Evolutionary conservation across 352 stramenopile species (phyloP).

Genomic region (Pilasporangium apinafurcum): DNA sequence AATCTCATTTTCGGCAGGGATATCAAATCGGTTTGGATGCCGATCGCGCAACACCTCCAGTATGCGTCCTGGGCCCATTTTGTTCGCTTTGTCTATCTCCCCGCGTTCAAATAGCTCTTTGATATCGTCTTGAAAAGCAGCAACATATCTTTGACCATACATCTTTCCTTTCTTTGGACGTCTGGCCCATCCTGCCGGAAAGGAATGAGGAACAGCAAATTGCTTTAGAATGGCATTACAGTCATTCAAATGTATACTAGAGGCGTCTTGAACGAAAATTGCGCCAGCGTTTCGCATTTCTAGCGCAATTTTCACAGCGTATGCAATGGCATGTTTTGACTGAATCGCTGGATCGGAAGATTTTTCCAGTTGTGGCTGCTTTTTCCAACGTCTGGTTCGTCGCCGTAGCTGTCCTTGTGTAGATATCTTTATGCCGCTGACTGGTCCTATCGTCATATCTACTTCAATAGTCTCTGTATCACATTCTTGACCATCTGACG

Average conservation of each 20-base stretch:
- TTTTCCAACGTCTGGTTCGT: neutral
- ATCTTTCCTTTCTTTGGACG: neutral
- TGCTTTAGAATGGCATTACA: neutral
- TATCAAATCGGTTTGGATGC: slow-evolving; percentile 2
- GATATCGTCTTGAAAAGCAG: neutral
- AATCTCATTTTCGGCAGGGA: slow-evolving; percentile 6
- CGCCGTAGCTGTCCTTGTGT: neutral
- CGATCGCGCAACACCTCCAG: neutral
- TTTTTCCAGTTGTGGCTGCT: neutral
- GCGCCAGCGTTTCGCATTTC: no score
- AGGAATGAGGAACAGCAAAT: neutral
- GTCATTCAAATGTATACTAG: no score
- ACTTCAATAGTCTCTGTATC: no score
- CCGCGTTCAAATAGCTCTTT: neutral
- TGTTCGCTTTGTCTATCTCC: neutral
- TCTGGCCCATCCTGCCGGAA: neutral
- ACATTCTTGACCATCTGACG: no score
- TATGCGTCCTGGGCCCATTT: slow-evolving; percentile 4
- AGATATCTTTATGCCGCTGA: neutral
- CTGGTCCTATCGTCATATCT: no score
- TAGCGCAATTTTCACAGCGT: no score
- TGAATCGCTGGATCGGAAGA: no score
- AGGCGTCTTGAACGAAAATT: no score
- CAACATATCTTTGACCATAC: neutral
- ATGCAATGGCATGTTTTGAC: no score